Base-by-base conservation (phyloP, 257 asterid species). In the Scutellaria minor region DNA sequence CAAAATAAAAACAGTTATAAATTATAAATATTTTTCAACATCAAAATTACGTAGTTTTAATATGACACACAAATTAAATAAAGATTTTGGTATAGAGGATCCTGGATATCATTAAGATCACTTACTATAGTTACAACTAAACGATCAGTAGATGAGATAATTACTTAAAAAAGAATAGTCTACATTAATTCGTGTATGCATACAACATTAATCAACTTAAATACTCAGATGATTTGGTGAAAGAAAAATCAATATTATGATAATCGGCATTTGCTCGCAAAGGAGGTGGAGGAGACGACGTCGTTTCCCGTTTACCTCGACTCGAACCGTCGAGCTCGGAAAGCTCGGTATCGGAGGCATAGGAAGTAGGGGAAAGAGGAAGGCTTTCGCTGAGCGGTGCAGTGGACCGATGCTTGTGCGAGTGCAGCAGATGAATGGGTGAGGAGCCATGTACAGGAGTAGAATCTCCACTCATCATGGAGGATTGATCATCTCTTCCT, bases 401-500 rank as follows among this genome's bases (percentile, higher is more conserved):
- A 60, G 10, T 61, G 44, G 87, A 75, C 35, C 81, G 85, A 13
- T 39, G 9, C 65, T 76, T 75, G 72, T 82, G 67, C 42, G 75
- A 69, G 74, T 82, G 95, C n/a, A 88, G 91, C 79, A 88, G 67
- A 80, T 85, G 86, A 13, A 80, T 15, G 4, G 87, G 93, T 11
- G 89, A 85, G 1, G 83, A 56, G 31, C 81, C 84, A 1, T 18
- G 84, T 27, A 51, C 12, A 2, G 87, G 85, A 37, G 87, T 79
- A 2, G 79, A 31, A 20, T 73, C 77, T 6, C 85, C 85, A n/a
- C 83, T 77, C 67, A 51, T 66, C 11, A 64, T 61, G 6, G 82
- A 64, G 14, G 83, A 66, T 7, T 15, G 15, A 22, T 71, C 67
- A 0, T 74, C 56, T 1, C 1, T 60, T 18, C 74, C 82, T 56